phyloP scores from a whole-genome alignment of 352 stramenopile species.

The Phytophthora hybrid region DNA sequence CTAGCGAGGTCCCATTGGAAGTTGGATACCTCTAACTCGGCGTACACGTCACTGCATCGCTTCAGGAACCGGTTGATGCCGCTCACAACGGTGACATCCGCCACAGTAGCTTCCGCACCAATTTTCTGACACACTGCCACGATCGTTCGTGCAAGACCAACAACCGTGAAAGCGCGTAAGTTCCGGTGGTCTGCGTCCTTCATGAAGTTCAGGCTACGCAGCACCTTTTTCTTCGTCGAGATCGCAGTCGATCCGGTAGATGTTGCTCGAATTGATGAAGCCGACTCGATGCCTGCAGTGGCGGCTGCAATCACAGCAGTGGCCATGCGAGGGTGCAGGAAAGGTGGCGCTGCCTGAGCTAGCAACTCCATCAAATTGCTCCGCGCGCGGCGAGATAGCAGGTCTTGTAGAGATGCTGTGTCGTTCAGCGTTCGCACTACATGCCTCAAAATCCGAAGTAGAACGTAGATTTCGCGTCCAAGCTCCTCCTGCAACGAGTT shows the following conservation, averaged over 20 bases:
- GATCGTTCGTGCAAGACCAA: conserved; percentile 71
- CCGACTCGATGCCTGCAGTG: conserved; percentile 23
- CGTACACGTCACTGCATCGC: conserved; percentile 74
- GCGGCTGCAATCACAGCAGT: conserved; percentile 66
- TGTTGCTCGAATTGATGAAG: conserved; percentile 18
- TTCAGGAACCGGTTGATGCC: conserved; percentile 71
- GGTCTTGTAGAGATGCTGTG: conserved; percentile 43
- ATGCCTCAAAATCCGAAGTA: conserved; percentile 68
- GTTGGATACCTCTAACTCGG: conserved; percentile 78
- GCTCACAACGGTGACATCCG: conserved; percentile 49
- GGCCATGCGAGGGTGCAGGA: conserved; percentile 66
- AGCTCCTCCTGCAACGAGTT: conserved; percentile 59
- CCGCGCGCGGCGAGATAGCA: conserved; percentile 58
- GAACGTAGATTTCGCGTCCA: conserved; percentile 77
- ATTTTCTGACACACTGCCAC: conserved; percentile 71
- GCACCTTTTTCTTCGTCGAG: conserved; percentile 46
- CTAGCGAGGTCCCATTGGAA: conserved; percentile 83
- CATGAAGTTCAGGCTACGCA: conserved; percentile 56
- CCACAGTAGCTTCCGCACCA: conserved; percentile 51
- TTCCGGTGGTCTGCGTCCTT: conserved; percentile 55
- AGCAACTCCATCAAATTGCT: conserved; percentile 62
- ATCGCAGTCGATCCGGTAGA: conserved; percentile 19
- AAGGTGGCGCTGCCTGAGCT: conserved; percentile 63
- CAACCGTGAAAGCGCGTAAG: conserved; percentile 70
- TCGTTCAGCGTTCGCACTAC: conserved; percentile 70